Conservation (phyloP, 2,329 filamentous ascomycete genomes). For the Beauveria bassiana region DNA sequence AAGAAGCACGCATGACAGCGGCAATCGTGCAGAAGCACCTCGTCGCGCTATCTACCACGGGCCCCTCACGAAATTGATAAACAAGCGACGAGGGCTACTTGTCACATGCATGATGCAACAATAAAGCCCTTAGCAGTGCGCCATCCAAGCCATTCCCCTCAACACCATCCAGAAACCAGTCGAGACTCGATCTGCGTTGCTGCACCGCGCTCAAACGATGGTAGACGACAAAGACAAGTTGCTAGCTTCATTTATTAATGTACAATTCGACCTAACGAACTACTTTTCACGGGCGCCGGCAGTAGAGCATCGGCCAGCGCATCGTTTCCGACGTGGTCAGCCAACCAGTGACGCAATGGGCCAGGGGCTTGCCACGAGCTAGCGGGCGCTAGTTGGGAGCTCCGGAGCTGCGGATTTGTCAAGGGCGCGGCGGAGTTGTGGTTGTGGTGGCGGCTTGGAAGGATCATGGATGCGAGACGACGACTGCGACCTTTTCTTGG, state of each 20-base stretch:
- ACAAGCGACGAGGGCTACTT: not conserved
- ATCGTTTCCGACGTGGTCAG: not conserved
- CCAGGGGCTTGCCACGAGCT: slow-evolving; percentile 14
- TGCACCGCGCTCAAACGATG: not conserved
- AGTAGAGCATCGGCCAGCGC: not conserved
- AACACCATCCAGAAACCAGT: not conserved
- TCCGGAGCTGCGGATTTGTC: too few species aligned
- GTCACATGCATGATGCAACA: not conserved
- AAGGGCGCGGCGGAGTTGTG: too few species aligned
- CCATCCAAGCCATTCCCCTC: not conserved
- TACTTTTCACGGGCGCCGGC: not conserved
- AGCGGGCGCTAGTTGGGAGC: too few species aligned
- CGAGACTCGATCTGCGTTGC: slow-evolving; percentile 4
- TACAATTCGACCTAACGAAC: too few species aligned
- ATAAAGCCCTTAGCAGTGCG: not conserved
- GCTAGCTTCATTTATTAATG: not conserved
- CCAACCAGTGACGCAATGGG: slow-evolving; percentile 18
- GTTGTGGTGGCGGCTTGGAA: too few species aligned
- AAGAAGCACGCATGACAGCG: too few species aligned
- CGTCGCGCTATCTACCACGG: too few species aligned
- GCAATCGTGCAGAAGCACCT: too few species aligned
- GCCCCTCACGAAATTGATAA: too few species aligned
- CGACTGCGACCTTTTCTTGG: too few species aligned
- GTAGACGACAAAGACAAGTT: not conserved
- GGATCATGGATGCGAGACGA: too few species aligned